Evolutionary conservation across 495 filamentous ascomycete genomes (phyloP).

Genomic region (Penicillium ochrochloron): DNA sequence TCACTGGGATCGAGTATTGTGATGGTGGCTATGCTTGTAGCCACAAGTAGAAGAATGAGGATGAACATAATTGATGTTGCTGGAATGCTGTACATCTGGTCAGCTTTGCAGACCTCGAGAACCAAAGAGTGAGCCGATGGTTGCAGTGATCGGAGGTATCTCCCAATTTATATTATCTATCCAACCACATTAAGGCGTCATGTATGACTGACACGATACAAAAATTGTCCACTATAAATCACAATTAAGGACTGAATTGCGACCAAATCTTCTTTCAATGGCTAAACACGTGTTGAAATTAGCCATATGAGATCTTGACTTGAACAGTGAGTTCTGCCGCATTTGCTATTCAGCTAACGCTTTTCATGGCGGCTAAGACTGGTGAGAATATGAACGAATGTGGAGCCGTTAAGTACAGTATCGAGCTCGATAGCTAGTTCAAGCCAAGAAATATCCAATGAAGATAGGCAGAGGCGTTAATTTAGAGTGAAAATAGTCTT

Average conservation of each 20-base stretch:
- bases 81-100: not conserved
- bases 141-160: not conserved
- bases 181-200: not conserved
- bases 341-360: not conserved
- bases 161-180: not conserved
- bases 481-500: not conserved
- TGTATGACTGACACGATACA: not conserved
- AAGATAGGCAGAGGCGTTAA: not conserved
- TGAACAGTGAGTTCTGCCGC: not conserved
- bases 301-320: not conserved
- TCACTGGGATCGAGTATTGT: constrained; percentile 22
- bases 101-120: not conserved
- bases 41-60: not conserved
- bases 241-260: not conserved
- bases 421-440: not conserved
- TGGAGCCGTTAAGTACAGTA: not conserved
- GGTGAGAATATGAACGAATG: not conserved
- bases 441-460: not conserved
- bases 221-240: not conserved
- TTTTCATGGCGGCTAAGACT: not conserved
- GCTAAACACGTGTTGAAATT: not conserved
- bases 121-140: not conserved
- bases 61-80: not conserved
- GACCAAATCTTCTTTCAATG: not conserved
- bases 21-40: constrained; percentile 11